These are phyloP conservation scores for Rhodamnia rubescens DNA, from an alignment of 345 rosid genomes.

Conservation along the genomic window DNA sequence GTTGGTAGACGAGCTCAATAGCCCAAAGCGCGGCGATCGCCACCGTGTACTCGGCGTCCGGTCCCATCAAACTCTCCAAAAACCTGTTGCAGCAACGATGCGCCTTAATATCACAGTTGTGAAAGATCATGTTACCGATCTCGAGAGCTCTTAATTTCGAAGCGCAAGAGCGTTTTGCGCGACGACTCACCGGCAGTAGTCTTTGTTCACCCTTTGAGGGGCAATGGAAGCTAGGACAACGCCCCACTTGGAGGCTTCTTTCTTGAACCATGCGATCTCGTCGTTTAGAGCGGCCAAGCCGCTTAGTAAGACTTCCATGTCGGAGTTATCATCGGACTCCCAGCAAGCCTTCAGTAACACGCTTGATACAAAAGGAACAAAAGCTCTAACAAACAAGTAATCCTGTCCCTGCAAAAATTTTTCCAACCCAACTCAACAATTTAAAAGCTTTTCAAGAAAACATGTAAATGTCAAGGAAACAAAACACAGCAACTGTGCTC, in stretches of 20 bases:
- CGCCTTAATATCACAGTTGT: not conserved
- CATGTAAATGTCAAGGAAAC: not conserved
- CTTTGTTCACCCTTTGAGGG: slow-evolving; percentile 40
- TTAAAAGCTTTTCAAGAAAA: not conserved
- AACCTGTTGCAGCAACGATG: slow-evolving; percentile 20
- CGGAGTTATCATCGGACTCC: slow-evolving; percentile 38
- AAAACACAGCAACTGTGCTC: not conserved
- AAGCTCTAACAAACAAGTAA: slow-evolving; percentile 67
- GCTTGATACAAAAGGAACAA: slow-evolving; percentile 57
- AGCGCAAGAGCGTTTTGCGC: no score
- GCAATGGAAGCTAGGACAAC: slow-evolving; percentile 41
- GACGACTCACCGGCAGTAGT: slow-evolving; percentile 47
- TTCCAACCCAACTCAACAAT: not conserved
- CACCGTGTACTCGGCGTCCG: slow-evolving; percentile 40
- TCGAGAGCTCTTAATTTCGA: not conserved
- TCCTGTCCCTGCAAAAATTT: slow-evolving; percentile 62
- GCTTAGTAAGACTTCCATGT: slow-evolving; percentile 59
- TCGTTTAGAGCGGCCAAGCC: slow-evolving; percentile 53
- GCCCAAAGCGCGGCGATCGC: slow-evolving; percentile 67
- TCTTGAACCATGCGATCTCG: slow-evolving; percentile 77
- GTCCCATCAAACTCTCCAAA: slow-evolving; percentile 45
- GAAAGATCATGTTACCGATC: not conserved
- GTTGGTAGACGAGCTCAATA: slow-evolving; percentile 69
- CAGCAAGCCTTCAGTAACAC: slow-evolving; percentile 60
- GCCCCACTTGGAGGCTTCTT: slow-evolving; percentile 57